Conservation (phyloP, 1,284 basidiomycete species). For the Tilletia horrida region DNA sequence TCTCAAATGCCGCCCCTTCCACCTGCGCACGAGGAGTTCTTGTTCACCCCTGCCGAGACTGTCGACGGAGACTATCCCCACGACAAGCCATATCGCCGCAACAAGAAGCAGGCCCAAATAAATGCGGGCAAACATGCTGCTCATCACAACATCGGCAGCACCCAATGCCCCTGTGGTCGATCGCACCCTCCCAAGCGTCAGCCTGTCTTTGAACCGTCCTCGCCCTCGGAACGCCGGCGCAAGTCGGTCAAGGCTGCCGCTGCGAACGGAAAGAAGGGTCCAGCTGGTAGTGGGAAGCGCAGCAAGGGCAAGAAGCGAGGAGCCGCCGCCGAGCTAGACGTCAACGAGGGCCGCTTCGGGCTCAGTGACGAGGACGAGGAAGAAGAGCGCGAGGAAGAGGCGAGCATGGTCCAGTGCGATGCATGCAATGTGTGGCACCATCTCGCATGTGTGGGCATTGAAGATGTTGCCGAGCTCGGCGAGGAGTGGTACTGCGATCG, state of each 20-base stretch:
- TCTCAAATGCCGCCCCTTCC: not conserved
- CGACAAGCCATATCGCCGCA: too few relatives aligned
- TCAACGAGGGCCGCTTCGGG: too few relatives aligned
- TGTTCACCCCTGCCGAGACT: not conserved
- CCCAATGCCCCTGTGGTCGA: constrained; percentile 2
- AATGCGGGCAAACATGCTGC: too few relatives aligned
- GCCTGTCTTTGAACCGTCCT: not conserved
- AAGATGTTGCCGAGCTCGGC: constrained; percentile 43
- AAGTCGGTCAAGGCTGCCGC: too few relatives aligned
- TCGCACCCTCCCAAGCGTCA: not conserved
- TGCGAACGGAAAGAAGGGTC: too few relatives aligned
- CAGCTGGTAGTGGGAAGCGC: not conserved
- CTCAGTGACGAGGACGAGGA: not conserved
- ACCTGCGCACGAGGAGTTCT: not conserved
- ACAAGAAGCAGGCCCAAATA: too few relatives aligned
- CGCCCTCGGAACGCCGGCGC: not conserved
- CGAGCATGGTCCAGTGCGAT: constrained; percentile 54
- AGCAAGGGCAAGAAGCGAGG: too few relatives aligned
- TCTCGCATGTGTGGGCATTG: constrained; percentile 50
- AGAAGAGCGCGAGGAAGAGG: not conserved
- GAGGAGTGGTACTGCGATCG: constrained; percentile 52
- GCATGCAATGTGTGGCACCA: constrained; percentile 53
- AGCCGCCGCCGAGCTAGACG: too few relatives aligned
- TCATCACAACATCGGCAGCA: too few relatives aligned
- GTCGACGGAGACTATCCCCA: not conserved